Percentiles rank a stretch among this genome's conserved stretches.
Evolutionary conservation across 75 land plant genomes (phyloP).

Genomic region (Isoetes taiwanensis): DNA sequence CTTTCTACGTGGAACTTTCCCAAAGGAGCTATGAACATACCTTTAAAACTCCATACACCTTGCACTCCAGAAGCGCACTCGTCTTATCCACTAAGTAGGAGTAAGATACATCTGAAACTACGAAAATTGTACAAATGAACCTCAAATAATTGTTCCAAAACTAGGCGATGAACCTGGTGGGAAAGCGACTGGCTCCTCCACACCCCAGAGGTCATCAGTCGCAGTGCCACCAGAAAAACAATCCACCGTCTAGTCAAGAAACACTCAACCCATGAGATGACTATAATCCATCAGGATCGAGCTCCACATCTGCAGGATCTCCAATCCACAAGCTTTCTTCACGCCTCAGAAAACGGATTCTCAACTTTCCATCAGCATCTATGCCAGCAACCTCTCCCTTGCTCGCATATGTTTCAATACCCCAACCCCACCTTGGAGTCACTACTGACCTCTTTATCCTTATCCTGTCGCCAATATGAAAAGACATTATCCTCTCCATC

Average conservation of each 20-base stretch:
- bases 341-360: constrained; percentile 72
- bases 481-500: constrained; percentile 59
- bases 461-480: constrained; percentile 61
- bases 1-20: too few species aligned
- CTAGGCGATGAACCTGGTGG: background rate
- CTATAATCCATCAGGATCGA: constrained; percentile 24
- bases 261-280: too few species aligned
- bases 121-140: too few species aligned
- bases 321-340: constrained; percentile 82
- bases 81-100: too few species aligned
- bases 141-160: too few species aligned
- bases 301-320: constrained; percentile 84
- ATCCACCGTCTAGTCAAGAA: background rate
- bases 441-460: constrained; percentile 41
- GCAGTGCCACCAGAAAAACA: background rate
- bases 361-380: constrained; percentile 83
- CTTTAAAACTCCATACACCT: too few species aligned
- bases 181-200: background rate
- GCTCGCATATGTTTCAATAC: constrained; percentile 77
- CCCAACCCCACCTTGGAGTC: constrained; percentile 84
- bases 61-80: too few species aligned
- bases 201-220: background rate
- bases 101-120: too few species aligned
- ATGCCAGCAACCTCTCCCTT: constrained; percentile 65
- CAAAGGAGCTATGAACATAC: too few species aligned